Evolutionary conservation across 163 green algal species (phyloP).

Genomic region (Trebouxiophyceae sp.): DNA sequence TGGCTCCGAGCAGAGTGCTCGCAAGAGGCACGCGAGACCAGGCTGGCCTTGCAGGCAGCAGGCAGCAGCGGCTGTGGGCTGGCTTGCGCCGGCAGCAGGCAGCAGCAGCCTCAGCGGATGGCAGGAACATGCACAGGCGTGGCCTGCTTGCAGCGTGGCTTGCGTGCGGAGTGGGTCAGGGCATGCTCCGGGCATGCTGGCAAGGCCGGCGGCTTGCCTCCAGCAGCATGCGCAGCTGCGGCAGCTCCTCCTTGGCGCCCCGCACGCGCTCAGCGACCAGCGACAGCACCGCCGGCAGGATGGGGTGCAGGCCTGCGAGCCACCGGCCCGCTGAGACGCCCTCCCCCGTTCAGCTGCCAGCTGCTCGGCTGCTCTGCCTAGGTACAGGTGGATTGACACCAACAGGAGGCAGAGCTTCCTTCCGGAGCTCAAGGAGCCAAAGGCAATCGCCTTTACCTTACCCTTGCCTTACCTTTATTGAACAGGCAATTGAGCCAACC

Average conservation of each 20-base stretch:
- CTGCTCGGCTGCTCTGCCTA: not conserved
- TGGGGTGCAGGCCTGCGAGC: slow-evolving; percentile 63
- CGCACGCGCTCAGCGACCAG: slow-evolving; percentile 60
- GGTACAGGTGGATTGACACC: not conserved
- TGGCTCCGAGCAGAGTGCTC: not conserved
- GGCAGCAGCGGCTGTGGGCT: not conserved
- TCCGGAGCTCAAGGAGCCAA: not conserved
- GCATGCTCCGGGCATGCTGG: not conserved
- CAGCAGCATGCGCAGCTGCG: slow-evolving; percentile 13
- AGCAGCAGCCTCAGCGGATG: too few species aligned
- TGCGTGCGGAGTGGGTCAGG: not conserved
- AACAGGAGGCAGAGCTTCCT: not conserved
- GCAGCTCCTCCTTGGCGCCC: slow-evolving; percentile 18
- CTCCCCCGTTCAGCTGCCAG: too few species aligned
- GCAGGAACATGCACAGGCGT: not conserved
- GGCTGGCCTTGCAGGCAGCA: not conserved
- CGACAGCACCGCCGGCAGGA: slow-evolving; percentile 67
- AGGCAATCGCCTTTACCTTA: not conserved
- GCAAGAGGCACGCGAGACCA: not conserved
- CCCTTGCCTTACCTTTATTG: not conserved
- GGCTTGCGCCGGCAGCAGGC: too few species aligned
- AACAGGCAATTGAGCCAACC: not conserved
- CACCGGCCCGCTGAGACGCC: too few species aligned
- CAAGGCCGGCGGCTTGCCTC: slow-evolving; percentile 11
- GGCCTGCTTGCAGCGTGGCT: not conserved